Evolutionary conservation across 768 basidiomycete species (phyloP), one percentile per base, ranked within the genome.

Genomic region (Amanita muscaria): DNA sequence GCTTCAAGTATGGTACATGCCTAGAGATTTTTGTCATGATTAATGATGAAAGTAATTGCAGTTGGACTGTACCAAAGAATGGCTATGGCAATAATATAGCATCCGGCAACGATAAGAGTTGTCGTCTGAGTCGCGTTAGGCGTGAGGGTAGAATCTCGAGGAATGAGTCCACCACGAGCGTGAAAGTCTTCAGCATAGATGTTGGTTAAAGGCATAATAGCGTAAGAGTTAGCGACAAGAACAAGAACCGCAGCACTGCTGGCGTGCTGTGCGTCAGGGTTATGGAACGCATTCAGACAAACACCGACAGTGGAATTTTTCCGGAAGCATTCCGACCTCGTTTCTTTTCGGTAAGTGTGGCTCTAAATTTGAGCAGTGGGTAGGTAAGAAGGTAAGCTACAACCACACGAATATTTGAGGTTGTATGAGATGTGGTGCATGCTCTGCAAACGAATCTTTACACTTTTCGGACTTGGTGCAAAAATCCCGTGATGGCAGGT

Each of bases 51-150:
- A 43, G 22, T 38, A 19, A 31, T 12, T 7, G 9, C 7, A 23
- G 14, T 32, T 38, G 8, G 34, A 9, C 57, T 79, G 51, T 57
- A 83, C 88, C 88, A 91, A 50, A 91, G 63, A 42, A 91, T 79
- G n/a, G 68, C 83, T 59, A 90, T 91, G 3, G 63, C 72, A 18
- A 89, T 21, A 44, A 89, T 66, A 61, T 90, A 91, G 23, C 69
- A 70, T 8, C 77, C 86, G 5, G 87, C 88, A 23, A 88, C 81
- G 44, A 91, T 88, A 37, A 91, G 64, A 1, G 88, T 91, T 11
- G 68, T 78, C 51, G 69, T 67, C 58, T 90, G 88, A 6, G 88
- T 89, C 8, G 64, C 66, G 50, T 77, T 86, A 1, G 87, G 87
- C 18, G 76, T 76, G 27, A 89, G 48, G 43, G 54, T 58, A 3